Evolutionary conservation across 1,284 basidiomycete genomes (phyloP).

Genomic region (Ceratobasidium sp.): DNA sequence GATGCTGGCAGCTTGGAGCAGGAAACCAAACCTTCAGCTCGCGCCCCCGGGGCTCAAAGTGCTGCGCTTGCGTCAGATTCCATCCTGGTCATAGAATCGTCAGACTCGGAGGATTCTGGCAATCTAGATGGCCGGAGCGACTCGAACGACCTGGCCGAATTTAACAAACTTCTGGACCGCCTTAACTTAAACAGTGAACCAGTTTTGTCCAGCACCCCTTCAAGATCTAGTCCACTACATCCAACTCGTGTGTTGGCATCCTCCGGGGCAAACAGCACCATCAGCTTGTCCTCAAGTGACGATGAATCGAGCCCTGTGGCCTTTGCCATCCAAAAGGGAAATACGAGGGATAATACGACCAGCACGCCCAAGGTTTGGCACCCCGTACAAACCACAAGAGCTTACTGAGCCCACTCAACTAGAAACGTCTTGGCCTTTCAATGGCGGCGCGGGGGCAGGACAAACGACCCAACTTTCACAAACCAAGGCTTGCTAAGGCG

Average conservation of each 20-base stretch:
- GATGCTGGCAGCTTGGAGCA: background rate
- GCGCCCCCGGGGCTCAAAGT: background rate
- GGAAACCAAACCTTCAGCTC: background rate
- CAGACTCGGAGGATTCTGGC: constrained; percentile 24
- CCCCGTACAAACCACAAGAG: no score
- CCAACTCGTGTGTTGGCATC: background rate
- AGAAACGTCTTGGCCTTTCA: background rate
- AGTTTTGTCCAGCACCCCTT: background rate
- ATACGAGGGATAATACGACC: background rate
- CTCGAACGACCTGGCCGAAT: background rate
- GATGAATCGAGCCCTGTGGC: background rate
- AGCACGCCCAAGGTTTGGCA: constrained; percentile 4
- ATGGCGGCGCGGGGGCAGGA: background rate
- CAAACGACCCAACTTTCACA: background rate
- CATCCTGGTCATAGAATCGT: constrained; percentile 31
- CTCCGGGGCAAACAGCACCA: background rate
- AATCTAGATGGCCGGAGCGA: background rate
- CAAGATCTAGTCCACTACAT: background rate
- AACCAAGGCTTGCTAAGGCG: background rate
- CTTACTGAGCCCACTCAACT: background rate
- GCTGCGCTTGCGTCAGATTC: background rate
- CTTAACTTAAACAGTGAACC: background rate
- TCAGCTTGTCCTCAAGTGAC: constrained; percentile 26
- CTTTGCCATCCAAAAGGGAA: background rate
- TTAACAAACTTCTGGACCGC: background rate